These are phyloP conservation scores for Rheum nobile DNA, from an alignment of 148 eudicot species.

Conservation along the genomic window DNA sequence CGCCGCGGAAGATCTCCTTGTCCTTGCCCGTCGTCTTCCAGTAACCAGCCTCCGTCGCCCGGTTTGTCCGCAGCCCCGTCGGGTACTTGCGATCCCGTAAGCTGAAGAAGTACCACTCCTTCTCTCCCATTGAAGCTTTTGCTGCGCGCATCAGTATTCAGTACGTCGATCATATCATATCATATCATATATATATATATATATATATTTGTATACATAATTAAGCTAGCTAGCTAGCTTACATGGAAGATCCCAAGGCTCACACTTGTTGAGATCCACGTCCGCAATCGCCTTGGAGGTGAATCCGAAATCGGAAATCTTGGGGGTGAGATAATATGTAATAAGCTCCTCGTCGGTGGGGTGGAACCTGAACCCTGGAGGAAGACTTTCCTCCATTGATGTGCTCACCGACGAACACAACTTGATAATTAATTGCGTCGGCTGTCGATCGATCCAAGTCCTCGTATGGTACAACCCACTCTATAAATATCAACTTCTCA, in stretches of 20 bases:
- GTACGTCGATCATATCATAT: too few relatives aligned
- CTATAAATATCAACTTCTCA: neutral
- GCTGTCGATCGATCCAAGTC: neutral
- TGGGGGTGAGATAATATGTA: constrained; percentile 42
- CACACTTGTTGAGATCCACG: constrained; percentile 82
- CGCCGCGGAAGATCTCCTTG: constrained; percentile 62
- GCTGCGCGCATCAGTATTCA: constrained; percentile 23
- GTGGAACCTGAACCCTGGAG: constrained; percentile 88
- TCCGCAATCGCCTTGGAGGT: constrained; percentile 57
- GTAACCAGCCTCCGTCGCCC: constrained; percentile 86
- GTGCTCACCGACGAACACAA: neutral
- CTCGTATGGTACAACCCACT: neutral
- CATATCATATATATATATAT: neutral
- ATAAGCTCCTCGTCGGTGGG: constrained; percentile 84
- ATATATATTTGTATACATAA: neutral
- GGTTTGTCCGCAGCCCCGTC: constrained; percentile 71
- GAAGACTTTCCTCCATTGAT: constrained; percentile 73
- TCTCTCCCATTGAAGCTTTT: constrained; percentile 91
- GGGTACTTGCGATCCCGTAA: constrained; percentile 80
- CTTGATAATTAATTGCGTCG: neutral
- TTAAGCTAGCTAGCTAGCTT: too few relatives aligned
- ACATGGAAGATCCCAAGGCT: constrained; percentile 94
- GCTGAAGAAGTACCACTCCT: constrained; percentile 91
- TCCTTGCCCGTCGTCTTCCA: constrained; percentile 97
- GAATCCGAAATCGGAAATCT: constrained; percentile 59